Conservation (phyloP, 345 rosid species). For the Cardamine chenopodiifolia region DNA sequence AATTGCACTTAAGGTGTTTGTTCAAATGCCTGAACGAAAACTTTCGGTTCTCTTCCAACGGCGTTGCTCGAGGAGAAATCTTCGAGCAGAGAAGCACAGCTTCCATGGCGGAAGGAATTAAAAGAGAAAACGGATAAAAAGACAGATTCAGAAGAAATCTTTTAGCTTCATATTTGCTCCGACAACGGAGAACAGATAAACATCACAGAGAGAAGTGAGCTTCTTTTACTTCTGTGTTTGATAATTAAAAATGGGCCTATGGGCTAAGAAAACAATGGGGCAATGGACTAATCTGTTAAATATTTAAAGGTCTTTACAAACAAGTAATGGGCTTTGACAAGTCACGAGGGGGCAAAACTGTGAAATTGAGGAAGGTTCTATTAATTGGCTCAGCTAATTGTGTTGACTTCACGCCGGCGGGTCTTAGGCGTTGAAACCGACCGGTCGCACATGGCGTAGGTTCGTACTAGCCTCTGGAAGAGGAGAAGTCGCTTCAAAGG, state of each 20-base stretch:
- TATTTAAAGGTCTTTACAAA: not conserved
- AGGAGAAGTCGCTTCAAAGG: slow-evolving; percentile 6
- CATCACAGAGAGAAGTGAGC: not conserved
- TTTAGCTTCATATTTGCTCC: slow-evolving; percentile 27
- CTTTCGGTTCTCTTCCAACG: slow-evolving; percentile 15
- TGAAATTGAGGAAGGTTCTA: slow-evolving; percentile 28
- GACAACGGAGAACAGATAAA: slow-evolving; percentile 14
- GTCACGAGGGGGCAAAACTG: not conserved
- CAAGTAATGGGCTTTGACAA: slow-evolving; percentile 25
- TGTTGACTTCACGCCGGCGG: slow-evolving; percentile 21
- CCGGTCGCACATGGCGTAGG: slow-evolving; percentile 28
- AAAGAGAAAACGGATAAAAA: not conserved
- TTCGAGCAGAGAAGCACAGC: slow-evolving; percentile 60
- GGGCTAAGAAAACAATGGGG: not conserved
- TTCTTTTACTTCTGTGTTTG: not conserved
- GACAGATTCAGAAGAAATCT: slow-evolving; percentile 17
- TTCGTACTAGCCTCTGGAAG: slow-evolving; percentile 4
- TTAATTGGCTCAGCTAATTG: not conserved
- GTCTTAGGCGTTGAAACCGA: slow-evolving; percentile 23
- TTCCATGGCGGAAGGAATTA: slow-evolving; percentile 51
- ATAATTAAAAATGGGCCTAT: slow-evolving; percentile 5
- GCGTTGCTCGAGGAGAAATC: slow-evolving; percentile 37
- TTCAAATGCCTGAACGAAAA: slow-evolving; percentile 63
- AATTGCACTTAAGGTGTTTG: slow-evolving; percentile 55
- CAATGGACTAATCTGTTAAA: not conserved